phyloP scores from a whole-genome alignment of 148 eudicot species.

The Rhododendron kiyosumense region DNA sequence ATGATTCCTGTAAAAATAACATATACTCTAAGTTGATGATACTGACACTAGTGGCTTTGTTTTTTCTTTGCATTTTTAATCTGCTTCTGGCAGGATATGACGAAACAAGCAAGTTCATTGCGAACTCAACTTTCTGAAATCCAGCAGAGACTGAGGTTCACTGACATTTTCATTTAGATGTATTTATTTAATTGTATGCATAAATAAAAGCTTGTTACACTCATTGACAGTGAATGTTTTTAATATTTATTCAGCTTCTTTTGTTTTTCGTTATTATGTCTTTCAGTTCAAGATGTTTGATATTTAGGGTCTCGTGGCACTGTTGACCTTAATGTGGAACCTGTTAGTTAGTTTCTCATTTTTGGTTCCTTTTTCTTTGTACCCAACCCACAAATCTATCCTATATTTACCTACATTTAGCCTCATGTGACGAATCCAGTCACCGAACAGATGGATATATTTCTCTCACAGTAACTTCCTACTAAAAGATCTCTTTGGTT shows the following conservation, averaged over 20 bases:
- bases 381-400: background rate
- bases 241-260: background rate
- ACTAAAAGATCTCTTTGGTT: background rate
- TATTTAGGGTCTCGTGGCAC: background rate
- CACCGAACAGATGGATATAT: background rate
- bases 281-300: background rate
- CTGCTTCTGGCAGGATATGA: background rate
- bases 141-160: conserved; percentile 3
- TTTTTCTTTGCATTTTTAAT: background rate
- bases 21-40: background rate
- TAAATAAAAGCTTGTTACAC: background rate
- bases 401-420: background rate
- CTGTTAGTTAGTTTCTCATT: background rate
- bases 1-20: background rate
- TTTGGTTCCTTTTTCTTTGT: background rate
- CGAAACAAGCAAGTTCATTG: background rate
- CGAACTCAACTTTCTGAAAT: background rate
- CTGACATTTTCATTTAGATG: background rate
- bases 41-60: background rate
- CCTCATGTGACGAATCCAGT: background rate
- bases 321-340: background rate
- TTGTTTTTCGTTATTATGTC: background rate
- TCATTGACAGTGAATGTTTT: background rate
- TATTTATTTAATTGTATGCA: background rate
- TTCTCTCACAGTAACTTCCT: background rate